Base-by-base conservation (phyloP, 306 rosid species). In the Corylus americana region DNA sequence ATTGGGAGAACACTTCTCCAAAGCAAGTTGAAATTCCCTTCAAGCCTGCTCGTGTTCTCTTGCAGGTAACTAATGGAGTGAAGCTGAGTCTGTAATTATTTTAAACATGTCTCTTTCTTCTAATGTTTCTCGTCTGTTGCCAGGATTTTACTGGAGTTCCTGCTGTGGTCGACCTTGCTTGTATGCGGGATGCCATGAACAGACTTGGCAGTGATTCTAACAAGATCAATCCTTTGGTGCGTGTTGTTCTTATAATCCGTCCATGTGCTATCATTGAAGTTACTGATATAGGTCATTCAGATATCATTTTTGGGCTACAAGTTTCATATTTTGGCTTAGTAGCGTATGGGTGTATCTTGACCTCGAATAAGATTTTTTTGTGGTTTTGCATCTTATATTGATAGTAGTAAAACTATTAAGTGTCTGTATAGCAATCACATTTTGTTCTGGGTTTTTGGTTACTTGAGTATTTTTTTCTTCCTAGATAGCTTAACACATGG, bases 101-200 rank as follows among this genome's bases (percentile, higher is more conserved):
- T 37, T 22, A 48, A 4, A 44, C 29, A 14, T 45, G 37, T 37
- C n/a, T 83, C 69, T 16, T 68, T 63, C 70, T 29, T 37, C 70
- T 70, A 55, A 81, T 73, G 39, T 68, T 66, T 17, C 27, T 75
- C 67, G 74, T 51, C 47, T 66, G 18, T 37, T 58, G 59, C n/a
- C 86, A 94, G 98, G 98, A 92, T 85, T 92, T 91, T 81, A 94
- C 97, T 4, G 98, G 97, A 76, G 98, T 94, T 22, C 98, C 98
- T 20, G 94, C 94, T 55, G 92, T 94, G 78, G 97, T 94, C 54
- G 98, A 94, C 82, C 92, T 94, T 58, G 97, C 98, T 61, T 92
- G 96, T 67, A 94, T 94, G 98, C 96, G 97, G 42, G 97, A 94
- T 68, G 98, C 98, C 74, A 89, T 94, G 98, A 94, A 92, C 88